Conservation (phyloP, 495 filamentous ascomycete genomes). For the Trichoderma gamsii region DNA sequence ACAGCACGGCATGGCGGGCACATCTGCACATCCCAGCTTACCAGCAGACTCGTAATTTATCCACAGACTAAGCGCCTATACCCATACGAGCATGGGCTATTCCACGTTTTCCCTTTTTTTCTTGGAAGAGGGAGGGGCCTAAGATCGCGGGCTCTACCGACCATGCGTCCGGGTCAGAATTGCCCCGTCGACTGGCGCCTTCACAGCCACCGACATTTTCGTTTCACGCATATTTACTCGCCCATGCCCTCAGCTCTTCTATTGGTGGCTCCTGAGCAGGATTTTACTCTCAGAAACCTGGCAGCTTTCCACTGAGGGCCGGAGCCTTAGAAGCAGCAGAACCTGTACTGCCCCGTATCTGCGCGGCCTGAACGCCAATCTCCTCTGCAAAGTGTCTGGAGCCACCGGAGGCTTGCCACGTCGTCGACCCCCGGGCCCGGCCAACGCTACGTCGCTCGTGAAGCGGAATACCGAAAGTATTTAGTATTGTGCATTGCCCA, state of each 20-base stretch:
- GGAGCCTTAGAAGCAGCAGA: too few relatives aligned
- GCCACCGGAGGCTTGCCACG: constrained; percentile 1
- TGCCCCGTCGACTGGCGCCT: background rate
- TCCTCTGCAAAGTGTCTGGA: background rate
- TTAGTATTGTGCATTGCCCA: background rate
- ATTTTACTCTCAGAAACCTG: background rate
- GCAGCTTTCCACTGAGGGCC: too few relatives aligned
- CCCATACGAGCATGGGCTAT: background rate
- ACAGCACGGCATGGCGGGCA: too few relatives aligned
- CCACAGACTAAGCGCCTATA: background rate
- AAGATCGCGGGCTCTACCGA: background rate
- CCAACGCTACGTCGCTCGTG: background rate
- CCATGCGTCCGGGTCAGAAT: background rate
- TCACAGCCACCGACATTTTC: constrained; percentile 5
- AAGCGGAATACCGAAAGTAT: background rate
- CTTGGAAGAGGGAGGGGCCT: background rate
- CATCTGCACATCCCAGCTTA: background rate
- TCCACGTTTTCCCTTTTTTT: background rate
- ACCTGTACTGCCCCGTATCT: background rate
- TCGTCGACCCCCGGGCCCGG: background rate
- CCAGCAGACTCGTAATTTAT: background rate
- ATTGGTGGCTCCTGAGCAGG: background rate
- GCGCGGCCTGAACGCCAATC: background rate
- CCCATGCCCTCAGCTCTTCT: background rate
- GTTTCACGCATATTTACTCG: background rate